Evolutionary conservation across 2,329 filamentous ascomycete genomes (phyloP).

Genomic region (Rachicladosporium sp.): DNA sequence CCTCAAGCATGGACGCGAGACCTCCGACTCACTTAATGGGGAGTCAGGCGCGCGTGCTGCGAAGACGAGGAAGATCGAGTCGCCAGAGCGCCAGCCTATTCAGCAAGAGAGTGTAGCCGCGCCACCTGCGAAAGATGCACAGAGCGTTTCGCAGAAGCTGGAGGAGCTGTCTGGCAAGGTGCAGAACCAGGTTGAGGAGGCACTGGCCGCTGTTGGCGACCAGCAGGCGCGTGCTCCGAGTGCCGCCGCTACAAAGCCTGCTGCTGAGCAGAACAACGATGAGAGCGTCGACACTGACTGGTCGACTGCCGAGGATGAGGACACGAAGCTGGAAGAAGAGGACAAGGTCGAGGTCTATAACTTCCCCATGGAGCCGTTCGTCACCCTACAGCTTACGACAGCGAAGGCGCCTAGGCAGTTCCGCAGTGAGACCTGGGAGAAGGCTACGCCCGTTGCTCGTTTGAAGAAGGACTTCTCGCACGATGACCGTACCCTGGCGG

Average conservation of each 20-base stretch:
- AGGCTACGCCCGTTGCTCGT: slow-evolving; percentile 57
- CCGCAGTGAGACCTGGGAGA: slow-evolving; percentile 26
- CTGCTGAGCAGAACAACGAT: slow-evolving; percentile 17
- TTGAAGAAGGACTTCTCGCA: slow-evolving; percentile 98
- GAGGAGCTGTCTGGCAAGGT: slow-evolving; percentile 51
- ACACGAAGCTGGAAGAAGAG: slow-evolving; percentile 55
- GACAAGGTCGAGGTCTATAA: slow-evolving; percentile 68
- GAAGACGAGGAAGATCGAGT: slow-evolving; percentile 26
- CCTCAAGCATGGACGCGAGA: slow-evolving; percentile 32
- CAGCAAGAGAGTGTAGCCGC: slow-evolving; percentile 4
- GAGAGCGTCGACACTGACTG: slow-evolving; percentile 58
- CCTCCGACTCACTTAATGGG: slow-evolving; percentile 21
- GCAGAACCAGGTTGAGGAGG: slow-evolving; percentile 51
- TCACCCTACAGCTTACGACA: slow-evolving; percentile 62
- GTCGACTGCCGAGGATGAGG: slow-evolving; percentile 73
- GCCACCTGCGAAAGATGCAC: slow-evolving; percentile 22
- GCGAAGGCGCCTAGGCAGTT: slow-evolving; percentile 1
- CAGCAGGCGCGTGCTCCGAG: slow-evolving; percentile 30
- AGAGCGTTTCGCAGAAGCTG: slow-evolving; percentile 61
- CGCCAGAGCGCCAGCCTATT: slow-evolving; percentile 8
- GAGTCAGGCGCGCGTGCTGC: slow-evolving; percentile 17
- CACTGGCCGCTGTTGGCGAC: slow-evolving; percentile 35
- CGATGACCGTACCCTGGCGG: slow-evolving; percentile 83
- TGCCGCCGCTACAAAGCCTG: slow-evolving; percentile 29
- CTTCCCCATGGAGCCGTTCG: slow-evolving; percentile 94